A percentile compares a stretch with the other conserved stretches of the same genome.
Conservation (phyloP, 1,139 yeast species). For the Lizanozyma gosingica region DNA sequence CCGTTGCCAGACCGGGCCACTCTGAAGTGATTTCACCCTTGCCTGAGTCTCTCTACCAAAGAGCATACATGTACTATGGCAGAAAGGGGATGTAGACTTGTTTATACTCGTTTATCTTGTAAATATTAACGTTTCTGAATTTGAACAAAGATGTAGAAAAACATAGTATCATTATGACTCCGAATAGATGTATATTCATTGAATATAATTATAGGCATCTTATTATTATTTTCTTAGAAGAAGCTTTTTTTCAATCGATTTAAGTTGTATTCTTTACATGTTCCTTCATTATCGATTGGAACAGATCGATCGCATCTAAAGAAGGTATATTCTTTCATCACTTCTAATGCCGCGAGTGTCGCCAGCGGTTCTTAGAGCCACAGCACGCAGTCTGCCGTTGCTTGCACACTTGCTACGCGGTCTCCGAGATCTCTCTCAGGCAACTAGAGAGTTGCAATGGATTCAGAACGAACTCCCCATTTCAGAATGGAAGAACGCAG, state of each 20-base stretch:
- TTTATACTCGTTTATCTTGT: neutral
- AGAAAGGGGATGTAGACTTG: conserved; percentile 54
- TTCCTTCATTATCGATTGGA: too few species aligned
- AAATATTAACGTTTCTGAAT: too few species aligned
- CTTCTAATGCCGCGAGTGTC: conserved; percentile 29
- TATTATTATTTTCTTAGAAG: too few species aligned
- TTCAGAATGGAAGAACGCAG: conserved; percentile 26
- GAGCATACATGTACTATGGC: conserved; percentile 92
- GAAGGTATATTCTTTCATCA: too few species aligned
- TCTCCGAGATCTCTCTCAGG: conserved; percentile 19
- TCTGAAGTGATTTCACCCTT: conserved; percentile 94
- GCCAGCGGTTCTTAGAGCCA: conserved; percentile 19
- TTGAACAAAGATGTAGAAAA: too few species aligned
- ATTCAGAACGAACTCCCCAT: conserved; percentile 30
- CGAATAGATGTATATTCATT: too few species aligned
- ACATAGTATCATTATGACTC: too few species aligned
- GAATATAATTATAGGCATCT: too few species aligned
- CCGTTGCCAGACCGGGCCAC: conserved; percentile 94
- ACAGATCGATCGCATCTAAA: too few species aligned
- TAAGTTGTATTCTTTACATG: too few species aligned
- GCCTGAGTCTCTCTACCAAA: conserved; percentile 75
- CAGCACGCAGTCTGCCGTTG: conserved; percentile 16
- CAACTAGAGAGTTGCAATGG: conserved; percentile 32
- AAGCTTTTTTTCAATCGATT: too few species aligned
- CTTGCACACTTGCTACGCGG: conserved; percentile 28